Evolutionary conservation across 768 basidiomycete species (phyloP).

Genomic region (Rhizopogon sp.): DNA sequence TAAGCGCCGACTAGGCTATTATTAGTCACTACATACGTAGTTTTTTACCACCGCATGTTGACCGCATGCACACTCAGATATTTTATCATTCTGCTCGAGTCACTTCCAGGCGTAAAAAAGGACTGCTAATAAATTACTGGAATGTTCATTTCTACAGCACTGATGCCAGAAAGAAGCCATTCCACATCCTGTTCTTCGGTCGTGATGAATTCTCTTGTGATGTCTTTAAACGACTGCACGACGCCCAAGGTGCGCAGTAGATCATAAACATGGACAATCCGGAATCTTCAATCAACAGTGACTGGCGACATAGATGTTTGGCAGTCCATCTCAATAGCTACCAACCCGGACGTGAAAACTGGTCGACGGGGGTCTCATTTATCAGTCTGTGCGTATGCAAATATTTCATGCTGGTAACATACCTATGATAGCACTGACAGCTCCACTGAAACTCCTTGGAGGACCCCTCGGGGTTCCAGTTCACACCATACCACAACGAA

Average conservation of each 20-base stretch:
- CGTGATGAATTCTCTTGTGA: conserved; percentile 84
- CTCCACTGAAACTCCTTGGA: conserved; percentile 64
- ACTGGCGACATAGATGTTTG: conserved; percentile 61
- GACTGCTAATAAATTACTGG: background rate
- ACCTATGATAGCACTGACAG: conserved; percentile 31
- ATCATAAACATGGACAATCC: conserved; percentile 5
- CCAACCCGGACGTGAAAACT: conserved; percentile 60
- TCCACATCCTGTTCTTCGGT: conserved; percentile 84
- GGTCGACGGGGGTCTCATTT: conserved; percentile 58
- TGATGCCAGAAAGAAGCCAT: conserved; percentile 25
- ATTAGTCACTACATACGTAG: too few relatives aligned
- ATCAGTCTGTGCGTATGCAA: conserved; percentile 42
- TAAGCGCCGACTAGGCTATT: too few relatives aligned
- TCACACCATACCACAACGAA: conserved; percentile 55
- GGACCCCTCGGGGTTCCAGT: conserved; percentile 49
- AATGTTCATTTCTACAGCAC: background rate
- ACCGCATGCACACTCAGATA: background rate
- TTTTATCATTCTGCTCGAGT: background rate
- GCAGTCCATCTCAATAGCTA: conserved; percentile 61
- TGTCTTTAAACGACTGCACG: conserved; percentile 60
- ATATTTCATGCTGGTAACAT: background rate
- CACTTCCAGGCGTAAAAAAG: background rate
- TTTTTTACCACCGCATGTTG: too few relatives aligned
- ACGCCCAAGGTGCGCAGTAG: conserved; percentile 49
- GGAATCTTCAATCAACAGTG: conserved; percentile 7